These are phyloP conservation scores for Penicillium sclerotiorum DNA, from an alignment of 2,329 filamentous ascomycete species.

Conservation along the genomic window DNA sequence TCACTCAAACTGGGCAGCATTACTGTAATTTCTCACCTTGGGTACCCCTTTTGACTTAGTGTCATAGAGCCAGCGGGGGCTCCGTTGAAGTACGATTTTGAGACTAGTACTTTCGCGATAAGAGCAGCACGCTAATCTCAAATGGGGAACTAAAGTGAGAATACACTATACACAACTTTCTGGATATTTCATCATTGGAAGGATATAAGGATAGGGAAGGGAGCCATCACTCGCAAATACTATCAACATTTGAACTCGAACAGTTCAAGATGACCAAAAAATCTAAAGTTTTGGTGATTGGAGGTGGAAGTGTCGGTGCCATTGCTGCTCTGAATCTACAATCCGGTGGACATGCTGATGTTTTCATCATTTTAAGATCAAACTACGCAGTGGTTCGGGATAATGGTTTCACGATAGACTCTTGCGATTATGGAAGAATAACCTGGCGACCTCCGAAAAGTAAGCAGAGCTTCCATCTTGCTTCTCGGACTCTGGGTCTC, in stretches of 20 bases:
- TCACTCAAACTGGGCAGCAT: no score
- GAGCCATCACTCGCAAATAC: no score
- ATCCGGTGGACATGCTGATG: constrained; percentile 52
- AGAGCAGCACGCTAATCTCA: not conserved
- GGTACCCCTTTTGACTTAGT: no score
- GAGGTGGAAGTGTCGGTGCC: constrained; percentile 61
- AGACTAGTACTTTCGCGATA: not conserved
- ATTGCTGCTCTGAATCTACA: constrained; percentile 61
- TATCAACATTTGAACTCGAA: not conserved
- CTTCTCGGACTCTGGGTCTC: not conserved
- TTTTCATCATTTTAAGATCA: constrained; percentile 60
- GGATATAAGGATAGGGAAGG: no score
- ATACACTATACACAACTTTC: no score
- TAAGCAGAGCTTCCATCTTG: not conserved
- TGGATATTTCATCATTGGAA: not conserved
- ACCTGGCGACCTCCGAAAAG: constrained; percentile 6
- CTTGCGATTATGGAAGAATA: constrained; percentile 5
- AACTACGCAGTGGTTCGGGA: constrained; percentile 47
- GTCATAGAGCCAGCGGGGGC: no score
- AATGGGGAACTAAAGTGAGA: not conserved
- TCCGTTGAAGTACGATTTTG: not conserved
- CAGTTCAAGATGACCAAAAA: not conserved
- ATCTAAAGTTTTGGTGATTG: constrained; percentile 52
- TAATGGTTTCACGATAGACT: constrained; percentile 5
- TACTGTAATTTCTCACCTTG: no score